phyloP scores from a whole-genome alignment of 768 basidiomycete species.

The Mrakia gelida region DNA sequence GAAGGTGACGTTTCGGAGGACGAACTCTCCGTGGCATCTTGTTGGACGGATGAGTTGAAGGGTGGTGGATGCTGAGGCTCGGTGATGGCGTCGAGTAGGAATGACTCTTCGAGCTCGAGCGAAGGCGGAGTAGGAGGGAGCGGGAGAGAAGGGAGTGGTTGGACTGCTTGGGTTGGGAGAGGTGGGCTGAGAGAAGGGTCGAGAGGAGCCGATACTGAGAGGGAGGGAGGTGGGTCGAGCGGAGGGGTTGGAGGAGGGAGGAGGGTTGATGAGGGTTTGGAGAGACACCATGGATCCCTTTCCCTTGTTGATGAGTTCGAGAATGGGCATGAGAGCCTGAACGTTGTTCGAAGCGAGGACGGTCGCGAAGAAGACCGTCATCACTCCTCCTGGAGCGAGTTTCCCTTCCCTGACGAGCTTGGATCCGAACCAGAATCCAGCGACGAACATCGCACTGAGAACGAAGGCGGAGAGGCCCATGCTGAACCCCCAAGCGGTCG shows the following conservation, averaged over 20 bases:
- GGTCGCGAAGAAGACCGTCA: slow-evolving; percentile 98
- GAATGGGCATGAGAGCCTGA: slow-evolving; percentile 77
- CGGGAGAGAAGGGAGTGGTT: slow-evolving; percentile 6
- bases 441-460: slow-evolving; percentile 88
- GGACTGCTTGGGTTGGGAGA: slow-evolving; percentile 5
- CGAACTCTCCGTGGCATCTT: slow-evolving; percentile 66
- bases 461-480: slow-evolving; percentile 69
- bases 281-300: slow-evolving; percentile 73
- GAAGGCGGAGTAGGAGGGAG: slow-evolving; percentile 19
- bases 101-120: slow-evolving; percentile 18
- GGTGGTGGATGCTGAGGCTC: slow-evolving; percentile 32
- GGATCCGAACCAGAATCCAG: slow-evolving; percentile 93
- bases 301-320: slow-evolving; percentile 72
- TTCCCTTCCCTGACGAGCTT: slow-evolving; percentile 77
- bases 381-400: slow-evolving; percentile 68
- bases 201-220: background rate
- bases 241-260: slow-evolving; percentile 5
- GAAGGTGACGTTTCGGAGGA: slow-evolving; percentile 59
- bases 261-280: slow-evolving; percentile 56
- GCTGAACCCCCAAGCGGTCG: slow-evolving; percentile 70
- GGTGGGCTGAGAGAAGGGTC: background rate
- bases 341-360: slow-evolving; percentile 82
- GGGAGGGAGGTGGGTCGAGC: slow-evolving; percentile 18
- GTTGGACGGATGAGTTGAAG: slow-evolving; percentile 65
- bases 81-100: slow-evolving; percentile 20